Base-by-base conservation (phyloP, 2,329 filamentous ascomycete species). In the Grosmannia huntii region DNA sequence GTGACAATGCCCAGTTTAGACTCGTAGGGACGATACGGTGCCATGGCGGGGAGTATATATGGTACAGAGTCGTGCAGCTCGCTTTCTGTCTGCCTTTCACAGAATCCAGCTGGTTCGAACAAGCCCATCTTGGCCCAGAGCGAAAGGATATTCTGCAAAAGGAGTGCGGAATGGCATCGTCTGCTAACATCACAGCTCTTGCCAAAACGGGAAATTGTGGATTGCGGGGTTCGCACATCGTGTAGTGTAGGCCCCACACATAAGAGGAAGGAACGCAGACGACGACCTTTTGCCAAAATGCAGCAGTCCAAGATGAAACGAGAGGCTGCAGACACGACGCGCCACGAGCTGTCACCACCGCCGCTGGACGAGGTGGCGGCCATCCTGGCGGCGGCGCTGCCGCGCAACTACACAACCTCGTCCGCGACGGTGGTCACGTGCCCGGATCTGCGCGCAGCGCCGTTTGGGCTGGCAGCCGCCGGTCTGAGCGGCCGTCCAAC, bases 1-100 rank as follows among this genome's bases (percentile, higher is more conserved):
- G 77, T 79, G 3, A 79, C 76, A 41, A 77, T 79, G 28, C 27
- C 57, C 7, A 58, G 23, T 28, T 58, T 58, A 12, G 27, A 44
- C 23, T 49, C 51, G 21, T 54, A 51, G 2, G 57, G 57, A 31
- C 51, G 51, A 21, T 51, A 38, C 5, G 54, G 49, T 21, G 55
- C 55, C 55, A 56, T 56, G 1, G n/a, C n/a, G n/a, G n/a, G n/a
- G n/a, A n/a, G 6, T 44, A 7, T 41, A 41, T 3, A 36, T 36
- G 31, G 31, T 23, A 25, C 16, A 49, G 9, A 49, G 25, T 2
- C 25, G 46, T 4, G 25, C 46, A 41, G 38, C 14, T 19, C 11
- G 31, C 11, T 33, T 2, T 33, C 5, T 10, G 31, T 5, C 31
- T 33, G 31, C 31, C 28, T 4, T 28, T 33, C 11, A 2, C 31